Conservation (phyloP, 2,329 filamentous ascomycete species). For the Diaporthe helianthi region DNA sequence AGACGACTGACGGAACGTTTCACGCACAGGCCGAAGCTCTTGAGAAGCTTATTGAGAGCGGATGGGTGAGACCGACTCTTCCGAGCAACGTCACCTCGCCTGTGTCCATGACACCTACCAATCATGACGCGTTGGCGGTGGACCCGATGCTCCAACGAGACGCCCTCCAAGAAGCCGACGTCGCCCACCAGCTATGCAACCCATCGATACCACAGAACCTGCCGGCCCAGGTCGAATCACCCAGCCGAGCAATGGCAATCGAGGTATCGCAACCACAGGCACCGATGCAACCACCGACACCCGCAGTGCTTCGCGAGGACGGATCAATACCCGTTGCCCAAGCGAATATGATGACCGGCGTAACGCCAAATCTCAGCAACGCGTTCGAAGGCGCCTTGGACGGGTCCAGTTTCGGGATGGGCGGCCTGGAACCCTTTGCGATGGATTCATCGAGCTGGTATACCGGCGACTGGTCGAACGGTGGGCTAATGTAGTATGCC, state of each 20-base stretch:
- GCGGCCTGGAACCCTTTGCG: conserved; percentile 38
- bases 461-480: conserved; percentile 34
- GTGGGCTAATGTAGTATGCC: conserved; percentile 27
- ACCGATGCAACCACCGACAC: conserved; percentile 29
- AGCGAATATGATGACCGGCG: conserved; percentile 33
- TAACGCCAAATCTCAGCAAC: conserved; percentile 42
- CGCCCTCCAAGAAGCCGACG: conserved; percentile 35
- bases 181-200: conserved; percentile 33
- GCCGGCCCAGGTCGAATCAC: conserved; percentile 22
- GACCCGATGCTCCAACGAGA: conserved; percentile 35
- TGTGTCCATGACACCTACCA: conserved; percentile 26
- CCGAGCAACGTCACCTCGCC: conserved; percentile 36
- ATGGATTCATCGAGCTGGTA: conserved; percentile 37
- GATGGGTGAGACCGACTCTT: conserved; percentile 42
- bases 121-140: conserved; percentile 29
- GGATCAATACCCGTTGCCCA: conserved; percentile 29
- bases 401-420: conserved; percentile 43
- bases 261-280: conserved; percentile 35
- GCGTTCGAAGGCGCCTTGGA: conserved; percentile 46
- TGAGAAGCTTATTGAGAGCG: conserved; percentile 58
- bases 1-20: neutral
- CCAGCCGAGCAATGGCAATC: conserved; percentile 34
- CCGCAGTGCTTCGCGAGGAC: conserved; percentile 32
- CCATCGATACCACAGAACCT: conserved; percentile 33
- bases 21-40: conserved; percentile 50